Evolutionary conservation across 2,329 filamentous ascomycete species (phyloP), one percentile per base, ranked within the genome.

Genomic region (Colletotrichum sp.): DNA sequence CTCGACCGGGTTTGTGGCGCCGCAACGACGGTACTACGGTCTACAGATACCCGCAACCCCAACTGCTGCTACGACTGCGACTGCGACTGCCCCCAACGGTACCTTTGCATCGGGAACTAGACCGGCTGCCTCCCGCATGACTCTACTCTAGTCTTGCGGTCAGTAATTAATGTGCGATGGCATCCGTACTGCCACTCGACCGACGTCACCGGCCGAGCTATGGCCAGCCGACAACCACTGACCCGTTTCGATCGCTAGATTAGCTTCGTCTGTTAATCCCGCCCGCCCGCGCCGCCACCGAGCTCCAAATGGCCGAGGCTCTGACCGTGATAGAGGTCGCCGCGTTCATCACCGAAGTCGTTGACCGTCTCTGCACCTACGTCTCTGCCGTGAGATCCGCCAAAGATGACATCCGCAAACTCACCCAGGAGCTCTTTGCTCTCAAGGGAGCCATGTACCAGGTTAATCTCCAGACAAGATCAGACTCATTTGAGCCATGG

Each of bases 391-490:
- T 79, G n/a, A 79, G 76, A 44, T 57, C 75, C n/a, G 79, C 79
- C 68, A 79, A 79, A 32, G 76, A 80, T 75, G 80, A 80, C 39
- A 78, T 81, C 5, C 77, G 74, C 36, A 77, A 69, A 16, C 72
- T 81, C n/a, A 78, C 77, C 6, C 78, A 80, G 26, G 79, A 81
- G 75, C 80, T 80, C 15, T 77, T 81, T 18, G 79, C 79, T 13
- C 77, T 81, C 44, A 79, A 79, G 44, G 80, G 78, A 1, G 78
- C 77, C 9, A 70, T 81, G 18, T 80, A 80, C 30, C 76, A 80
- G 34, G 74, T 80, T 34, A 48, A 78, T 59, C 24, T 74, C 8
- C 78, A 77, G 44, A 32, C 39, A 22, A 32, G 48, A 16, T 24
- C 34, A 8, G 24, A 30, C 9, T 4, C 15, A n/a, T 62, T 68